phyloP scores from a whole-genome alignment of 164 flowering plant genomes.

The Magnolia officinalis region DNA sequence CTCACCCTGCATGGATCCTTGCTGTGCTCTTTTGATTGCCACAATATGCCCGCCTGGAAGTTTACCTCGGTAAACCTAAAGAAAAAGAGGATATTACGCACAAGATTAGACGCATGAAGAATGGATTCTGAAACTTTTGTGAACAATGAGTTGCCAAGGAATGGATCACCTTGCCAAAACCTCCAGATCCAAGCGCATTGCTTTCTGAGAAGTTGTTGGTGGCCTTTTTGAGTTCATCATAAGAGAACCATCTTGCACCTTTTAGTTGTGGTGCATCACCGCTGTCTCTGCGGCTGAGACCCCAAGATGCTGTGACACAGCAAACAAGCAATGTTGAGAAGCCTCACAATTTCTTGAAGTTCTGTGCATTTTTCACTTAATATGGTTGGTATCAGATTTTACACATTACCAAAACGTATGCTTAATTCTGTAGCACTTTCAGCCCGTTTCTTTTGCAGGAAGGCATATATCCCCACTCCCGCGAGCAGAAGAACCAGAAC shows the following conservation, averaged over 20 bases:
- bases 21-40: slow-evolving; percentile 73
- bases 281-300: slow-evolving; percentile 18
- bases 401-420: slow-evolving; percentile 58
- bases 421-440: slow-evolving; percentile 62
- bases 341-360: neutral
- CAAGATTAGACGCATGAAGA: neutral
- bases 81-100: neutral
- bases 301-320: slow-evolving; percentile 45
- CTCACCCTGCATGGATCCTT: slow-evolving; percentile 69
- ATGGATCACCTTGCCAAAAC: slow-evolving; percentile 54
- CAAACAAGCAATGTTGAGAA: neutral
- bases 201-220: slow-evolving; percentile 59
- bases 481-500: slow-evolving; percentile 44
- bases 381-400: neutral
- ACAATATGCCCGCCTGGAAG: slow-evolving; percentile 46
- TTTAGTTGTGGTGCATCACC: slow-evolving; percentile 48
- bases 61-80: slow-evolving; percentile 60
- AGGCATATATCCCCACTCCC: slow-evolving; percentile 52
- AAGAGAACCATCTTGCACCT: slow-evolving; percentile 60
- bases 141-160: neutral
- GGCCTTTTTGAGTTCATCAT: slow-evolving; percentile 53
- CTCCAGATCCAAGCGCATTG: slow-evolving; percentile 62
- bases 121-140: neutral
- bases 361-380: neutral
- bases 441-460: slow-evolving; percentile 68